These are phyloP conservation scores for Pelomyxa schiedti DNA, from an alignment of 78 protist species.

Conservation along the genomic window DNA sequence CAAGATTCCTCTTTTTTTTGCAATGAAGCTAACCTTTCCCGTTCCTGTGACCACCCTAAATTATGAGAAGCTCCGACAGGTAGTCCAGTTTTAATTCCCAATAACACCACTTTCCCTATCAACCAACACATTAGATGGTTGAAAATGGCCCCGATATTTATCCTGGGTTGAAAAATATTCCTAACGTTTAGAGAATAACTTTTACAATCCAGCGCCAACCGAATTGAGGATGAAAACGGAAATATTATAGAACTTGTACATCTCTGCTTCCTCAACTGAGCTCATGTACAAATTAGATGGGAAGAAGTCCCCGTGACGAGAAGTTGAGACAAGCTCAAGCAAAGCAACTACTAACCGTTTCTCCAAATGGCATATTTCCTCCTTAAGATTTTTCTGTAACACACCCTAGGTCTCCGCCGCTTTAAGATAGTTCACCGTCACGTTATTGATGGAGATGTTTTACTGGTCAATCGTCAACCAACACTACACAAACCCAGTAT, in stretches of 20 bases:
- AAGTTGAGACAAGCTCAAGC: slow-evolving; percentile 57
- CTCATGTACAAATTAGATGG: neutral
- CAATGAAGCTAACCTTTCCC: slow-evolving; percentile 45
- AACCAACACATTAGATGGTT: slow-evolving; percentile 67
- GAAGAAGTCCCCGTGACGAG: too few species aligned
- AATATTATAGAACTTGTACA: slow-evolving; percentile 33
- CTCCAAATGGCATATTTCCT: slow-evolving; percentile 3
- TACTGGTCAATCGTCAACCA: slow-evolving; percentile 98
- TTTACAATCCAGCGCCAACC: slow-evolving; percentile 69
- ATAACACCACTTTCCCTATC: slow-evolving; percentile 7
- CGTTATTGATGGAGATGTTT: slow-evolving; percentile 74
- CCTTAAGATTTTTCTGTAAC: neutral
- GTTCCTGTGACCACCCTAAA: slow-evolving; percentile 58
- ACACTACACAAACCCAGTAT: slow-evolving; percentile 95
- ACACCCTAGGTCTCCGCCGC: too few species aligned
- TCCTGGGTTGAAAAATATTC: slow-evolving; percentile 81
- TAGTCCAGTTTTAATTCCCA: neutral
- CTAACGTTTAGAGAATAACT: neutral
- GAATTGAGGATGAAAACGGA: slow-evolving; percentile 57
- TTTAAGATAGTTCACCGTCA: slow-evolving; percentile 86
- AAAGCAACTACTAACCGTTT: slow-evolving; percentile 37
- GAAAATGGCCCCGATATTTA: slow-evolving; percentile 86
- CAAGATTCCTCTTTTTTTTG: slow-evolving; percentile 60
- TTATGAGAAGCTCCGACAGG: neutral
- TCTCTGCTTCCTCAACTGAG: neutral